Evolutionary conservation across 2,329 filamentous ascomycete genomes (phyloP).

Genomic region (Fusarium sublunatum): DNA sequence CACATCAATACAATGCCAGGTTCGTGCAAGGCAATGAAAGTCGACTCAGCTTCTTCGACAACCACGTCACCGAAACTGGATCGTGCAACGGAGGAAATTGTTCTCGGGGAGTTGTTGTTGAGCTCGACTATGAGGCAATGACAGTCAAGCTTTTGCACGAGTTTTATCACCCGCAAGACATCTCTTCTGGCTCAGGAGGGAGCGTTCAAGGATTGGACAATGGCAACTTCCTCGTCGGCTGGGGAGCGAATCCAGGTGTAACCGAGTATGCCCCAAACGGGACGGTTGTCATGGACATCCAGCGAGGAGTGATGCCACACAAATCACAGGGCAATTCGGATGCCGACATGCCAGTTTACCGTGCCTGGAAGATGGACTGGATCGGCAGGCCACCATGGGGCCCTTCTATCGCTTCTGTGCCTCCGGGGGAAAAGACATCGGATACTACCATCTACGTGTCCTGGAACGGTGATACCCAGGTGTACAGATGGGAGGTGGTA

Average conservation of each 20-base stretch:
- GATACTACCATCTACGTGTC: slow-evolving; percentile 41
- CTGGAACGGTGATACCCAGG: slow-evolving; percentile 46
- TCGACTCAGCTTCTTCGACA: slow-evolving; percentile 65
- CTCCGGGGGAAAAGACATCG: slow-evolving; percentile 13
- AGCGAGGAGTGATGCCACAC: slow-evolving; percentile 56
- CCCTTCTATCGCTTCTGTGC: slow-evolving; percentile 38
- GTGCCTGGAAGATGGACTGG: slow-evolving; percentile 46
- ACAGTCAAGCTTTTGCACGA: slow-evolving; percentile 60
- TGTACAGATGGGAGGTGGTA: slow-evolving; percentile 42
- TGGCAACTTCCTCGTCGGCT: slow-evolving; percentile 66
- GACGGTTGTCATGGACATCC: slow-evolving; percentile 52
- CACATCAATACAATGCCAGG: slow-evolving; percentile 62
- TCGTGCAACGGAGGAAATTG: slow-evolving; percentile 26
- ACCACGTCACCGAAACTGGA: slow-evolving; percentile 47
- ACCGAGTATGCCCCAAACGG: slow-evolving; percentile 55
- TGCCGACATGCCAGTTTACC: slow-evolving; percentile 40
- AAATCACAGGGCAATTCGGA: slow-evolving; percentile 40
- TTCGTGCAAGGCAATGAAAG: slow-evolving; percentile 60
- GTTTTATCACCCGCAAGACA: slow-evolving; percentile 62
- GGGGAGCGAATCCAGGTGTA: slow-evolving; percentile 63
- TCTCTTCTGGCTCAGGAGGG: slow-evolving; percentile 62
- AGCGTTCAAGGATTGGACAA: slow-evolving; percentile 64
- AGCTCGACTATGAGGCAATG: slow-evolving; percentile 58
- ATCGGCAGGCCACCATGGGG: slow-evolving; percentile 41
- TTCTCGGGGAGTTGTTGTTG: slow-evolving; percentile 49